phyloP scores from a whole-genome alignment of 495 filamentous ascomycete species.

The Penicillium canariense region DNA sequence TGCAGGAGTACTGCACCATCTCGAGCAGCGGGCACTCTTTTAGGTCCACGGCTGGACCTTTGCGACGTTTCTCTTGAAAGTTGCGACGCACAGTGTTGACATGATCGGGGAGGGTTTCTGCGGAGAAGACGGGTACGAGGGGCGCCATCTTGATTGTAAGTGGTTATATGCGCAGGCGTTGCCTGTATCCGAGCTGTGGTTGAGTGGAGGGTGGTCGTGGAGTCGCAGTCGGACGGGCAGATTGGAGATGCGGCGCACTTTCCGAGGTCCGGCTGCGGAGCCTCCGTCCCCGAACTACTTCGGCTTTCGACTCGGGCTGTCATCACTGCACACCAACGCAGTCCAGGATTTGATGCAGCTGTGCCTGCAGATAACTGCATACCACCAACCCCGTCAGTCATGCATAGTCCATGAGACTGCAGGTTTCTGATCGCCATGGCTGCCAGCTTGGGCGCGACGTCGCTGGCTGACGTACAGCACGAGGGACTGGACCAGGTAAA shows the following conservation, averaged over 20 bases:
- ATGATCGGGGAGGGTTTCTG: constrained; percentile 39
- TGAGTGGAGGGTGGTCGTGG: neutral
- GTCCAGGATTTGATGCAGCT: neutral
- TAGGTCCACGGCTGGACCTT: constrained; percentile 52
- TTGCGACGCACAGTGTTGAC: constrained; percentile 41
- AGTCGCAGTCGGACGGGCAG: constrained; percentile 1
- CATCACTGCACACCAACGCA: neutral
- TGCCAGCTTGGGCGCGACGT: constrained; percentile 53
- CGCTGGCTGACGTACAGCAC: constrained; percentile 65
- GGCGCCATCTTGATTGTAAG: constrained; percentile 37
- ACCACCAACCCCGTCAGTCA: constrained; percentile 2
- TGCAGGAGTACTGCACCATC: constrained; percentile 81
- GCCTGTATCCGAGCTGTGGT: neutral
- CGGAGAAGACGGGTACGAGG: constrained; percentile 40
- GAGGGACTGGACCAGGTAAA: constrained; percentile 64
- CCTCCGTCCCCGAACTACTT: constrained; percentile 5
- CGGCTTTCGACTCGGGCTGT: neutral
- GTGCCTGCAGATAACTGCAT: neutral
- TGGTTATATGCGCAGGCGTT: too few relatives aligned
- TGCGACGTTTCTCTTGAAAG: constrained; percentile 45
- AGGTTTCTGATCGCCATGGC: constrained; percentile 27
- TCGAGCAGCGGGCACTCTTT: constrained; percentile 69
- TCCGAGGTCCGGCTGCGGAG: constrained; percentile 8
- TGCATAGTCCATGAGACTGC: constrained; percentile 16
- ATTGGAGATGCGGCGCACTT: constrained; percentile 1